These are phyloP conservation scores for Carex myosuroides DNA, from an alignment of 176 grass and related monocot genomes.

Conservation along the genomic window DNA sequence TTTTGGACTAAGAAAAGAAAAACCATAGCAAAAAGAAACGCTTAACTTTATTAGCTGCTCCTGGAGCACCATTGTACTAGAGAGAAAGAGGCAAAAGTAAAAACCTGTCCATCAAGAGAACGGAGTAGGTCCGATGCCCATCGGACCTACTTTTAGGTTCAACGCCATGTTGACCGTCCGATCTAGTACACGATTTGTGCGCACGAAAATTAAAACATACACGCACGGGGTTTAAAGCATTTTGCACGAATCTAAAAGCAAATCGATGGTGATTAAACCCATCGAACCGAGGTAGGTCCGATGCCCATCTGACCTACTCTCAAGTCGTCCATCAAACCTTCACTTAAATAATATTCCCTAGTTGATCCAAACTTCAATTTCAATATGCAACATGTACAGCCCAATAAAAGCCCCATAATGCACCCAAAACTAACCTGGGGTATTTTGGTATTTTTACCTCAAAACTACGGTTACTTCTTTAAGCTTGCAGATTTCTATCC, in stretches of 20 bases:
- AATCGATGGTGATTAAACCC: no score
- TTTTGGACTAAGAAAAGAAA: neutral
- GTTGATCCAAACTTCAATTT: neutral
- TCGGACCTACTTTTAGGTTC: no score
- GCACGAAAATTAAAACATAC: no score
- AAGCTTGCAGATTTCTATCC: neutral
- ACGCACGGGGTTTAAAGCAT: no score
- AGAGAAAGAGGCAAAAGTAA: neutral
- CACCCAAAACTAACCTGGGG: neutral
- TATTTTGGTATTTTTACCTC: conserved; percentile 10
- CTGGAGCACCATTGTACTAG: neutral
- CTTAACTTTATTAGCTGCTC: neutral
- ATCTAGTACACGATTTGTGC: no score
- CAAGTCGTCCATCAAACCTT: neutral
- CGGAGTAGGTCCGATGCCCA: no score
- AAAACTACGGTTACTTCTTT: neutral
- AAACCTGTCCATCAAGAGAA: neutral
- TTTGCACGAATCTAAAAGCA: no score
- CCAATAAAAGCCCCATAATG: neutral
- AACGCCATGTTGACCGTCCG: no score
- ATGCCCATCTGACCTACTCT: no score
- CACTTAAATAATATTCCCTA: neutral
- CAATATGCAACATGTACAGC: conserved; percentile 1
- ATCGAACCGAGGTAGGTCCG: no score
- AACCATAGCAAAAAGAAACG: neutral